Evolutionary conservation across 371 early-diverging fungal genomes (phyloP), one percentile per base, ranked within the genome.

Genomic region (Mortierella sp.): DNA sequence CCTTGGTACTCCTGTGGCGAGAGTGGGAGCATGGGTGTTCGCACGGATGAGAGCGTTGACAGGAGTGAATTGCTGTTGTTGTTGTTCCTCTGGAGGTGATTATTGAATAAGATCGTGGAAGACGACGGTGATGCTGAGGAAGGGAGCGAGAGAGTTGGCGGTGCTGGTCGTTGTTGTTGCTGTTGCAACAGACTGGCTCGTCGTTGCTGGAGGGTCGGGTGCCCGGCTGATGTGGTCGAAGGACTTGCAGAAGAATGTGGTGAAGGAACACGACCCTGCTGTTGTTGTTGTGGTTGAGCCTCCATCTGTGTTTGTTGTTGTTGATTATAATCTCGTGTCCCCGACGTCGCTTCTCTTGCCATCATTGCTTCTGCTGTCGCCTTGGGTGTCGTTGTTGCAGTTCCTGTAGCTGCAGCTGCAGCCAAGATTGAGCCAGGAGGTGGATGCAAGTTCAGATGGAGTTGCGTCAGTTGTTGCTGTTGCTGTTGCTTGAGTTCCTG

Each of bases 1-100:
- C 77, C 77, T 40, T 76, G 80, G 72, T 75, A 77, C 3, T 75
- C 74, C 16, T 74, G 70, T 6, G 82, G 75, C 5, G 82, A 69
- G 46, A 82, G 51, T 48, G 71, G 51, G 55, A 64, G 19, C 21
- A 37, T 34, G 21, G 64, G 64, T 37, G 64, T 37, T 21, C 64
- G 64, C 37, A 64, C 11, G 34, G 64, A 19, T 2, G 64, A 19
- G 6, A 34, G 37, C 14, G 19, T 3, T 19, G 64, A 64, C 19
- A 37, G 21, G 3, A 34, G 37, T 53, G 78, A 6, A 46, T 37
- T 37, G 21, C 43, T 31, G 71, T 71, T 13, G 21, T 13, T 50
- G 50, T 8, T 51, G 72, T n/a, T n/a, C n/a, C n/a, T 40, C 43
- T 16, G 0, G 5, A 3, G 48, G 44, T 37, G 26, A 50, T 28